Base-by-base conservation (phyloP, 1,139 yeast genomes). In the Yamadazyma epiphylla region DNA sequence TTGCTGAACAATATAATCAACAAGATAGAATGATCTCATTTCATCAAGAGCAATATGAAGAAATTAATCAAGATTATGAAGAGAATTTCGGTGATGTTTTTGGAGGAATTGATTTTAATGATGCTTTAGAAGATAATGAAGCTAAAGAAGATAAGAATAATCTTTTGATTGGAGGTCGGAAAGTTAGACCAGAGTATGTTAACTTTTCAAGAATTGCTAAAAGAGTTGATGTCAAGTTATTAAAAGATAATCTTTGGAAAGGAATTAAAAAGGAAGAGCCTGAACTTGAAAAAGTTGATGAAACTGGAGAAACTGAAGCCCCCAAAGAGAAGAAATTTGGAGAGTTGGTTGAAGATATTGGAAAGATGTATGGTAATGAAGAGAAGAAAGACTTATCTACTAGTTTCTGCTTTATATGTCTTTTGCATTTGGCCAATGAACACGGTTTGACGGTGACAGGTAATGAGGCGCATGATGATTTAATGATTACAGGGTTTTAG, bases 351-450 rank as follows among this genome's bases (percentile, higher is more conserved):
- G 60, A 61, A 7, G 67, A 70, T 16, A 70, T 80, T n/a, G 70
- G 70, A n/a, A 55, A 52, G 11, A 60, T 67, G 53, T 82, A 82
- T 45, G 62, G 70, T 3, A 52, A 60, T 4, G 81, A 75, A 29
- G 63, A 71, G 28, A 60, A 60, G 35, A 69, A 68, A 36, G 95
- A 88, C 37, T 59, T 88, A 7, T 84, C 95, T 1, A 87, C 96
- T 0, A 82, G 95, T 60, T 84, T 85, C 55, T 85, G 87, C 49
- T 88, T 87, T 49, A 85, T 87, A 37, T 85, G 95, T 49, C 60
- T 86, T 39, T 60, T 87, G 23, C 96, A 88, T 58, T 66, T 88
- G 42, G 95, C 96, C 7, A 88, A 88, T 51, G 96, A 88, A 50
- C 86, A 87, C 49, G 91, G 91, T 0, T 63, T 88, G 27, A 55